Conservation (phyloP, 2,329 filamentous ascomycete species). For the Cryoendolithus antarcticus region DNA sequence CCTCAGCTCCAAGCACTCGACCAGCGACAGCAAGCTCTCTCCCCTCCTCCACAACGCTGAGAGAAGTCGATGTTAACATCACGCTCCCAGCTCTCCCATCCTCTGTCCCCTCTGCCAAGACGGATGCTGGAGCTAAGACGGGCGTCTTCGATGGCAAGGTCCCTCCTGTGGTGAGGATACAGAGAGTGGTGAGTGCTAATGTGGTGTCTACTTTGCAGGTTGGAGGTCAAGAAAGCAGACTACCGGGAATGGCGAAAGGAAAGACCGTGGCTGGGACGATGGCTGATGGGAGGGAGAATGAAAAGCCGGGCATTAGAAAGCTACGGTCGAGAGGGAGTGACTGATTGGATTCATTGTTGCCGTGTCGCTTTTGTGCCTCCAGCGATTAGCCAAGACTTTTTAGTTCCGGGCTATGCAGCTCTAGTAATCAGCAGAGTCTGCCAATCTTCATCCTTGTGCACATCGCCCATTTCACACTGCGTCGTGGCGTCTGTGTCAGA, state of each 20-base stretch:
- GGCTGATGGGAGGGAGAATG: constrained; percentile 23
- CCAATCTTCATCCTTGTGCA: too few relatives aligned
- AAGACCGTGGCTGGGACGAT: constrained; percentile 29
- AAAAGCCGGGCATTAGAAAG: neutral
- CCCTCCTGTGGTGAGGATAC: constrained; percentile 1
- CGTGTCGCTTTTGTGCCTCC: too few relatives aligned
- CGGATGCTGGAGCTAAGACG: constrained; percentile 18
- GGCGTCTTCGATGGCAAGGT: neutral
- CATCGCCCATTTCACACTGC: too few relatives aligned
- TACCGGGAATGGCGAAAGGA: constrained; percentile 20
- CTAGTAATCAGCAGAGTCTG: too few relatives aligned
- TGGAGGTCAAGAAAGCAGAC: constrained; percentile 12
- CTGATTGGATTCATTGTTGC: neutral
- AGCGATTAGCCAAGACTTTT: too few relatives aligned
- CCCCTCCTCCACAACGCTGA: constrained; percentile 20
- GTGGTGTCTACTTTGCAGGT: constrained; percentile 4
- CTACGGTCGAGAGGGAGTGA: constrained; percentile 4
- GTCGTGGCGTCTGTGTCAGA: too few relatives aligned
- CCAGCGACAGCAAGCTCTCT: constrained; percentile 17
- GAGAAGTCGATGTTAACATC: constrained; percentile 38
- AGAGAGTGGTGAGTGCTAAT: constrained; percentile 1
- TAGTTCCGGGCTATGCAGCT: too few relatives aligned
- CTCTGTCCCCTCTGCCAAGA: constrained; percentile 10
- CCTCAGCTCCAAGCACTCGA: constrained; percentile 14
- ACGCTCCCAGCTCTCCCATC: constrained; percentile 16